Base-by-base conservation (phyloP, 2,329 filamentous ascomycete genomes). In the Phialophora verrucosa region DNA sequence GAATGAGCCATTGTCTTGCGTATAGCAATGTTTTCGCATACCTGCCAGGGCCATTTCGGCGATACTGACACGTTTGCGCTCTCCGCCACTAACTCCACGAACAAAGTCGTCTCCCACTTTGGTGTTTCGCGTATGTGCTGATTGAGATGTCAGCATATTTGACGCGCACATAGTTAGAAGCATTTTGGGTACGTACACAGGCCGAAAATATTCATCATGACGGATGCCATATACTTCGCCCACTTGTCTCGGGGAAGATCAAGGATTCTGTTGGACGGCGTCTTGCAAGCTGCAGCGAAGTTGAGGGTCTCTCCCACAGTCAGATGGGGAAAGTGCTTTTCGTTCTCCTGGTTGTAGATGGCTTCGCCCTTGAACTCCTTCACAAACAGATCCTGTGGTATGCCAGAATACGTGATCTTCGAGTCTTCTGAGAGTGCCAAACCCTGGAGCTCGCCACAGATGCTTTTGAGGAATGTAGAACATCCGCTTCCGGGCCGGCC, bases 371-470 rank as follows among this genome's bases (percentile, higher is more conserved):
- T 65, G 58, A 69, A 67, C 25, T 65, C 62, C 25, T 69, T 67
- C 17, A 66, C 44, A 42, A 72, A 69, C 3, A 92, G 86, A 73
- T 91, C 80, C 64, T 91, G 84, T 1, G 86, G 81, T 73, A 80
- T 77, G n/a, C 79, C 80, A 62, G 94, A 90, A 75, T 96, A 96
- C 79, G 95, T 93, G 75, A 96, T 87, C 69, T 91, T 87, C 0
- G 90, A 89, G 11, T 82, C 80, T 3, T 89, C 79, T 55, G 92
- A 90, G 10, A 95, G 82, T 71, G 85, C 87, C 71, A 95, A 88
- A 59, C 92, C 92, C 71, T 93, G 90, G 29, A 90, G 91, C 78
- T 96, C 91, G 66, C 92, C 92, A 8, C 91, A 87, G 71, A 96
- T 87, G 0, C 91, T 91, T 81, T 95, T 96, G 63, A 96, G 83